Base-by-base conservation (phyloP, 345 rosid genomes). In the Cardamine chenopodiifolia region DNA sequence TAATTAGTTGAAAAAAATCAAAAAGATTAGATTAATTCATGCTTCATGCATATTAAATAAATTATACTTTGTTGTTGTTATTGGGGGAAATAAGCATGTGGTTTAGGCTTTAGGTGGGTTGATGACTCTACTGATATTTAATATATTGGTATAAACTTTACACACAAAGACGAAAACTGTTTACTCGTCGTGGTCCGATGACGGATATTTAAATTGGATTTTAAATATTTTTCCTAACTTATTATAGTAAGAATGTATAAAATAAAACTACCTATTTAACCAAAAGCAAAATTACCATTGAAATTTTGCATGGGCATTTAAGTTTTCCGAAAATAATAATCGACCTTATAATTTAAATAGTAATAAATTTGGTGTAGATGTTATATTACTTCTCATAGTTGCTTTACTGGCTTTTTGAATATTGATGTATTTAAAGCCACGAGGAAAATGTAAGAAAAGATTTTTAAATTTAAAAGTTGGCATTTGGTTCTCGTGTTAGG, bases 51-150 rank as follows among this genome's bases (percentile, higher is more conserved):
- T 29, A 8, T n/a, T 8, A 29, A 19, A 19, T 40, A 1, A 10
- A 23, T 53, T 37, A 34, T 5, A 15, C n/a, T 50, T 2, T 32
- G 23, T 26, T 28, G 14, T 69, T 55, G 29, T 55, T 47, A 31
- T 15, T 71, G 25, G 28, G 8, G 59, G 60, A 25, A 50, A 25
- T 15, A 53, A 26, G 25, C 55, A 72, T 52, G 70, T 72, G 62
- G 70, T 1, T 72, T 8, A 9, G 7, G n/a, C 22, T 69, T 59
- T 56, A 3, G 56, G 66, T 59, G 42, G 35, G 48, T 69, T 56
- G 20, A 44, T 56, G 65, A 54, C 72, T 53, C 39, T 3, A 37
- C 59, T 35, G 9, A 19, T 19, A 20, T 13, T 20, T 48, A 12
- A 39, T 39, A 15, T 15, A 35, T 2, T 11, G 17, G 11, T 28